These are phyloP conservation scores for Cryphonectria carpinicola DNA, from an alignment of 2,329 filamentous ascomycete species.

Conservation along the genomic window DNA sequence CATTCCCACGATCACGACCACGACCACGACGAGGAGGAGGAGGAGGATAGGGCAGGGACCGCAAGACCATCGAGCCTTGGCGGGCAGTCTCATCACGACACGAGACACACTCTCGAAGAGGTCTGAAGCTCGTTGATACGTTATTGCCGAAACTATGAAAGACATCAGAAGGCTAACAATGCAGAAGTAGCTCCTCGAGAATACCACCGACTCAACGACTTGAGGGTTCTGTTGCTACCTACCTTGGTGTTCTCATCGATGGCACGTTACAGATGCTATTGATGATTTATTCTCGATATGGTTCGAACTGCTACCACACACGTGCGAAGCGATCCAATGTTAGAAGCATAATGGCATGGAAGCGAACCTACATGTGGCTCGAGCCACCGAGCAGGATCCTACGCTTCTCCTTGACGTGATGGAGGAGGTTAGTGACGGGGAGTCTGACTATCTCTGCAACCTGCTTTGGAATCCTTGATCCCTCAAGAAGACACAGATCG, in stretches of 20 bases:
- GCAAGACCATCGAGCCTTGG: background rate
- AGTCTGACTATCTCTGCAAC: background rate
- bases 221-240: background rate
- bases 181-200: background rate
- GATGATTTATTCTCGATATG: background rate
- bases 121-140: background rate
- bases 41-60: background rate
- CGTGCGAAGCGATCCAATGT: background rate
- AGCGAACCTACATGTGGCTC: background rate
- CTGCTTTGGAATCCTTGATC: background rate
- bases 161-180: background rate
- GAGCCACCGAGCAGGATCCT: background rate
- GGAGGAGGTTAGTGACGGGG: background rate
- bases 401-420: background rate
- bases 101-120: background rate
- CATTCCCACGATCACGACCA: background rate
- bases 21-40: background rate
- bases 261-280: background rate
- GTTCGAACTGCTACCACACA: background rate
- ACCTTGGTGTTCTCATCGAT: background rate
- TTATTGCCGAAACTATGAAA: background rate
- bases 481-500: background rate
- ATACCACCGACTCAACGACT: background rate
- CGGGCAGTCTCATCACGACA: background rate
- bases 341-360: no score